phyloP scores from a whole-genome alignment of 179 eudicot species.

The Camellia oleifera region DNA sequence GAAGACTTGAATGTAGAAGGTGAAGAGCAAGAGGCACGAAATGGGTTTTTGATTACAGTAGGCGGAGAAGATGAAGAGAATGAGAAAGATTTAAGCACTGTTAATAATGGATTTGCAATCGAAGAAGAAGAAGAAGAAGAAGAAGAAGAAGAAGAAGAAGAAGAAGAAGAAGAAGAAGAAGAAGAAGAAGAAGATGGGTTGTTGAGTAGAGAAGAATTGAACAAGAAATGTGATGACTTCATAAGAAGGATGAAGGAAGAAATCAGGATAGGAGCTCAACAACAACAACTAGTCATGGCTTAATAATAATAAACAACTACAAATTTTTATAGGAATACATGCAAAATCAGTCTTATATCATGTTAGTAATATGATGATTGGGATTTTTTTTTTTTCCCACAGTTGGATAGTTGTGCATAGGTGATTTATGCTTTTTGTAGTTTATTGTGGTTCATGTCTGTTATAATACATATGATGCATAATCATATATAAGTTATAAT shows the following conservation, averaged over 20 bases:
- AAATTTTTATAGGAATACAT: not conserved
- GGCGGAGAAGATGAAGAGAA: not conserved
- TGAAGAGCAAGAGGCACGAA: not conserved
- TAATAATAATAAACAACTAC: not conserved
- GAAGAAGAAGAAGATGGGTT: no score
- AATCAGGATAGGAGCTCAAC: conserved; percentile 32
- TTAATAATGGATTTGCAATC: not conserved
- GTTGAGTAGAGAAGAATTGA: conserved; percentile 32
- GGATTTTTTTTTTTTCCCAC: not conserved
- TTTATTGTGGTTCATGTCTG: no score
- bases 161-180: no score
- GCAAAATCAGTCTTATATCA: not conserved
- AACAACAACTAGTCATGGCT: conserved; percentile 7
- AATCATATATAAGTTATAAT: no score
- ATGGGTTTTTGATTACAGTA: not conserved
- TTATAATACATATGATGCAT: no score
- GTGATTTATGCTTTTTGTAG: not conserved
- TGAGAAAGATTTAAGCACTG: not conserved
- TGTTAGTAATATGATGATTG: not conserved
- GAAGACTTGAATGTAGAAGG: not conserved
- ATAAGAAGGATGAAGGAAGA: conserved; percentile 43
- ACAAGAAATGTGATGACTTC: conserved; percentile 45
- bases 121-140: conserved; percentile 9
- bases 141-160: no score
- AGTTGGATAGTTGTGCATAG: not conserved